Evolutionary conservation across 2,329 filamentous ascomycete genomes (phyloP), one percentile per base, ranked within the genome.

Genomic region (Mollisia scopiformis): DNA sequence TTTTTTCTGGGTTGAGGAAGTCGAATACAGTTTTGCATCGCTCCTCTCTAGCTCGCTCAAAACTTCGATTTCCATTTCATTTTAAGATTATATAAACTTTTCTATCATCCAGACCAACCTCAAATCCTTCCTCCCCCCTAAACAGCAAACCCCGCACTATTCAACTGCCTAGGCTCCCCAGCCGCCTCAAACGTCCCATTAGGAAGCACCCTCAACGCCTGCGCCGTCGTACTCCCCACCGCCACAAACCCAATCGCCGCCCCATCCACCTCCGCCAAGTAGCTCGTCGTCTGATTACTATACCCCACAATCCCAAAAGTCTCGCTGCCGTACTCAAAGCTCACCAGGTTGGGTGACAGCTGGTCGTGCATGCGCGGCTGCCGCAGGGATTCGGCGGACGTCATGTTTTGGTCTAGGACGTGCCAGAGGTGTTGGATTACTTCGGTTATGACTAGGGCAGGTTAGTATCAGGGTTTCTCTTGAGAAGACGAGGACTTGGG

Each of bases 171-270:
- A 19, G 89, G 89, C 75, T 95, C 92, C 0, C 87, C 85, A 1
- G 86, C 91, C 2, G 90, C 90, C 76, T 94, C 89, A 73, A 95
- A 96, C 0, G 81, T 84, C 0, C 90, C 91, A 69, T 90, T 88
- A 0, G 68, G 70, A 54, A 86, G 68, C 51, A 84, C 74, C 33
- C 83, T 80, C 59, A 97, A 74, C 0, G 84, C 88, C 75, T 97
- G 87, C 3, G 84, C 85, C 3, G 81, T 78, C 62, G 84, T 88
- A 63, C 76, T 72, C 0, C 82, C 85, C 0, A 79, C 78, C 0
- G 79, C 80, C 14, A 87, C 75, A 79, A 82, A 88, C 0, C 82
- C 83, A 2, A 90, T 80, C 69, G 87, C 88, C 65, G 87, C 84
- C 0, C 86, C 86, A 39, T 47, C 43, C 3, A 82, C 72, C 0